Evolutionary conservation across 352 stramenopile species (phyloP).

Genomic region (Blastocystis hominis): DNA sequence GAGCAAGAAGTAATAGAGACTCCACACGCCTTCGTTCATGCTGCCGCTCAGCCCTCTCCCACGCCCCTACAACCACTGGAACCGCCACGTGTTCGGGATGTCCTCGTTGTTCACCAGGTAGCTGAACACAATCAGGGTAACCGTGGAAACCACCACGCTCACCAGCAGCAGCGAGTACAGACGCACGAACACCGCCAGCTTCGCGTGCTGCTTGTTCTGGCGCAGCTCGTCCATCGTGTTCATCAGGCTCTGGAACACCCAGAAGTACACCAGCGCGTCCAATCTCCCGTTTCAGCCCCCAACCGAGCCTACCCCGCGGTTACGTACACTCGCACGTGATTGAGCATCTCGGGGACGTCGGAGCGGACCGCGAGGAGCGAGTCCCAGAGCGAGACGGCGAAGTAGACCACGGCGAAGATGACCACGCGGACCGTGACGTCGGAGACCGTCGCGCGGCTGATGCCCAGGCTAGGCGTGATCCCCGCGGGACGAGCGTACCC

Average conservation of each 20-base stretch:
- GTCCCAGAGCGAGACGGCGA: slow-evolving; percentile 26
- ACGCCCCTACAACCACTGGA: slow-evolving; percentile 49
- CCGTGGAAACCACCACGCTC: slow-evolving; percentile 31
- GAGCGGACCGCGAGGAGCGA: neutral
- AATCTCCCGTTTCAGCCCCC: neutral
- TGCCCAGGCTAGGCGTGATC: neutral
- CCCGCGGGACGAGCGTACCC: neutral
- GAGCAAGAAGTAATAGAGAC: slow-evolving; percentile 50
- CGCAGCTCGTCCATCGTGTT: slow-evolving; percentile 46
- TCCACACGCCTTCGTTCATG: slow-evolving; percentile 56
- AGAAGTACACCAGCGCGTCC: slow-evolving; percentile 56
- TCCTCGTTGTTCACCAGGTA: slow-evolving; percentile 26
- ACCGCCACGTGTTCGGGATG: slow-evolving; percentile 23
- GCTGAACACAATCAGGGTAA: slow-evolving; percentile 47
- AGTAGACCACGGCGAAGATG: slow-evolving; percentile 35
- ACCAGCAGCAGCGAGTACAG: slow-evolving; percentile 26
- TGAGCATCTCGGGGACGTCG: neutral
- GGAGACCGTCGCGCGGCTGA: slow-evolving; percentile 4
- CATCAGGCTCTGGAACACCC: slow-evolving; percentile 52
- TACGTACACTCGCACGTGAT: slow-evolving; percentile 20
- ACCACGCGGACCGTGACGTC: slow-evolving; percentile 23
- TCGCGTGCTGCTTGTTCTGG: slow-evolving; percentile 56
- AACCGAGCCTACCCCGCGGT: neutral
- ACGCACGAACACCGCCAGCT: slow-evolving; percentile 38
- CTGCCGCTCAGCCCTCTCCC: neutral